Evolutionary conservation across 768 basidiomycete species (phyloP), one percentile per base, ranked within the genome.

Genomic region (Exidia glandulosa): DNA sequence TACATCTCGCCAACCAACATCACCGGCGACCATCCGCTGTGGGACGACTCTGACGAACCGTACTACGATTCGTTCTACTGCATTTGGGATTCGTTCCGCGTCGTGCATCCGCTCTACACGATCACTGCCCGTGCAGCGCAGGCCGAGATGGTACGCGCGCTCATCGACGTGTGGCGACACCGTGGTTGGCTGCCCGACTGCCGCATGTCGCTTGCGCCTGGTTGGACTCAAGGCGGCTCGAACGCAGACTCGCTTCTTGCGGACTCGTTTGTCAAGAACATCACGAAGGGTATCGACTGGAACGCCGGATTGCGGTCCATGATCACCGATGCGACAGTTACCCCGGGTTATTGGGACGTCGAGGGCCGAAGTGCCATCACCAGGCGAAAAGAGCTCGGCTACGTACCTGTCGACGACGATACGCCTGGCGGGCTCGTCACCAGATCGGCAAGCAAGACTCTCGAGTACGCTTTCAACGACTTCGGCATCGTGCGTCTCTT

Each of bases 1-100:
- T 84, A 85, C 65, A 80, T 85, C 48, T 77, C 79, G 2, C 84
- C 85, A 3, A 67, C 61, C 2, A 69, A 69, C 33, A 59, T 67
- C 41, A 69, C 68, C 1, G 68, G 68, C 25, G 68, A 69, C 59
- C 67, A 69, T 56, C 67, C 67, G 47, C 62, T 65, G n/a, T 69
- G 68, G 68, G 59, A n/a, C n/a, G n/a, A 60, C 16, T 67, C 68
- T 13, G 60, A 32, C 3, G 68, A 69, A 48, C 68, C 68, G 48
- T 69, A 60, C 57, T 69, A 47, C 25, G 68, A 69, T 57, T 45
- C 50, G 65, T 67, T 66, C 47, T 69, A 67, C 48, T 68, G 67
- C 48, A 67, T 69, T 50, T 67, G 68, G 61, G 60, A 63, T 31
- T 63, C 60, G 19, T 59, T 61, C 57, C 60, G 57, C 32, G 50